Percentiles rank a stretch among this genome's conserved stretches.
phyloP scores from a whole-genome alignment of 73 alveolate species.

The Stentor roeselii region DNA sequence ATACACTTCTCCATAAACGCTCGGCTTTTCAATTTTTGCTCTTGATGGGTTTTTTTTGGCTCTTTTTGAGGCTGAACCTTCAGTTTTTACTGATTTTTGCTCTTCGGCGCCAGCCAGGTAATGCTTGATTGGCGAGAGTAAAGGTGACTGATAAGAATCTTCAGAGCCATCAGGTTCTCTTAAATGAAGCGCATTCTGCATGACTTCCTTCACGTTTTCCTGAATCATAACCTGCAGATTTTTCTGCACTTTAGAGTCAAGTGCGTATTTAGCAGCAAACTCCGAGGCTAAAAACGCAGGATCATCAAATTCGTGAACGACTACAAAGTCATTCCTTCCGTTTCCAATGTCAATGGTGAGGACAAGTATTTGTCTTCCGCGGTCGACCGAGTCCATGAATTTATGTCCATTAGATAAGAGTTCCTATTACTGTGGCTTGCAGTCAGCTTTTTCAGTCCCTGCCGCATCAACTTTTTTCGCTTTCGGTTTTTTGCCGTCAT shows the following conservation, averaged over 20 bases:
- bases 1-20: background rate
- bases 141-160: background rate
- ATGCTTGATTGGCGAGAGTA: background rate
- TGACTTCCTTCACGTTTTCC: background rate
- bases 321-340: conserved; percentile 17
- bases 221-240: background rate
- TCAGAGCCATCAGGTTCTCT: background rate
- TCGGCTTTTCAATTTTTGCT: no score
- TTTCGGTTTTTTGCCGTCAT: background rate
- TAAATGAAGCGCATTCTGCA: background rate
- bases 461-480: conserved; percentile 14
- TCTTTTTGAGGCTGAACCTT: background rate
- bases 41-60: no score
- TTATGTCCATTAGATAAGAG: background rate
- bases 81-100: background rate
- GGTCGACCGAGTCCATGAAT: background rate
- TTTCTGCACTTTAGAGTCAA: background rate
- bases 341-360: conserved; percentile 24
- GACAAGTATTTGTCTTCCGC: conserved; percentile 12
- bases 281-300: background rate
- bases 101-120: background rate
- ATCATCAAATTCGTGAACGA: conserved; percentile 26
- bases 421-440: background rate
- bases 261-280: background rate
- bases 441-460: conserved; percentile 13